A percentile compares a stretch with the other conserved stretches of the same genome.
Conservation (phyloP, 1,284 basidiomycete species). For the Porodaedalea pini region DNA sequence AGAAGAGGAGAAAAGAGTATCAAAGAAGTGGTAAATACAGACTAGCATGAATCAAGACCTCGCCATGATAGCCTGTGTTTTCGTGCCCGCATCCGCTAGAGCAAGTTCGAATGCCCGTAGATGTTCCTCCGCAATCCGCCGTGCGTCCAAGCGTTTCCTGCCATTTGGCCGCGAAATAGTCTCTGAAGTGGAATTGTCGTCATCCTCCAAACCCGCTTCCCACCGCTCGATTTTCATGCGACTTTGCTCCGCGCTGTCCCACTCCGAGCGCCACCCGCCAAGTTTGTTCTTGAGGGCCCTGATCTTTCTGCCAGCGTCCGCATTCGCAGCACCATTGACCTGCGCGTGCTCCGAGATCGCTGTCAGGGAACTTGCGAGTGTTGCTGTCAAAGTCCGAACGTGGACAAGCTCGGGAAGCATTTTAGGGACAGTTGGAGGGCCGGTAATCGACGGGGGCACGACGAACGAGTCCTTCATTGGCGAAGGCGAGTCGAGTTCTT, state of each 20-base stretch:
- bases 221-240: slow-evolving; percentile 68
- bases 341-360: slow-evolving; percentile 83
- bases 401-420: slow-evolving; percentile 62
- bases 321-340: slow-evolving; percentile 75
- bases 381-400: slow-evolving; percentile 65
- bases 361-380: slow-evolving; percentile 68
- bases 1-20: neutral
- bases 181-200: slow-evolving; percentile 22
- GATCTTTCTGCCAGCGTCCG: slow-evolving; percentile 78
- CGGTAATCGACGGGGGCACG: slow-evolving; percentile 41
- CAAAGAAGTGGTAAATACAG: neutral
- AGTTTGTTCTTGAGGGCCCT: slow-evolving; percentile 78
- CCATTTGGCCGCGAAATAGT: slow-evolving; percentile 28
- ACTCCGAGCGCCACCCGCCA: slow-evolving; percentile 71
- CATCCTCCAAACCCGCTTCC: slow-evolving; percentile 59
- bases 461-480: slow-evolving; percentile 53
- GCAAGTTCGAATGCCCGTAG: slow-evolving; percentile 67
- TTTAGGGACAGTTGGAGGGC: slow-evolving; percentile 50
- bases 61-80: slow-evolving; percentile 76
- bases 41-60: slow-evolving; percentile 33
- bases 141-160: slow-evolving; percentile 52
- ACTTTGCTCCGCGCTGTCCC: slow-evolving; percentile 77
- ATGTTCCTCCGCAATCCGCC: slow-evolving; percentile 69
- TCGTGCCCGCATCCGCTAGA: slow-evolving; percentile 62
- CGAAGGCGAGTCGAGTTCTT: slow-evolving; percentile 34